Base-by-base conservation (phyloP, 1,284 basidiomycete genomes). In the Abortiporus biennis region DNA sequence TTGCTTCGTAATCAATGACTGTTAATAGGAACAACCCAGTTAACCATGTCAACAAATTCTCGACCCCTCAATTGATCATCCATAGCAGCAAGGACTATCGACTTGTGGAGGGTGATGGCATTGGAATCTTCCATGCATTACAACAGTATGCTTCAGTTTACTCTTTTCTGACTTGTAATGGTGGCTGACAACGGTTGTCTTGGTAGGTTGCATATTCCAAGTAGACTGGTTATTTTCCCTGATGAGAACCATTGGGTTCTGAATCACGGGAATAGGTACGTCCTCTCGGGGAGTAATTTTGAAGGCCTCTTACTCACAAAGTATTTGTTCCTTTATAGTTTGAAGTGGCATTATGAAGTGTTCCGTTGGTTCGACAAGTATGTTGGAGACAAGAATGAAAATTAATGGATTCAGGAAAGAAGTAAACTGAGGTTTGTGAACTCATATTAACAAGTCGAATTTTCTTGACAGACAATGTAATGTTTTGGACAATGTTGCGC, bases 201-300 rank as follows among this genome's bases (percentile, higher is more conserved):
- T 15, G 5, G 15, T 46, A 90, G 90, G 52, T 76, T 72, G 39
- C 80, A 78, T 11, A 66, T 96, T 22, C 86, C 87, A 4, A 86
- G 80, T 48, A 78, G 93, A 38, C 72, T 96, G 38, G 76, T 96
- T 8, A 80, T 93, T 52, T 96, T 96, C 75, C 88, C 88, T 0
- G 83, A 91, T 54, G 93, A 96, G 68, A 95, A 95, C 55, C 92
- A 95, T 61, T 94, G 89, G 89, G 87, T 89, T 8, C 51, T 85
- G 46, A 76, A 86, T 44, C 81, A 82, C 48, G 80, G 80, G 40
- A 89, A 89, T 54, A 85, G 76, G 77, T 78, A 23, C 25, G 65
- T 39, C 33, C 33, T 17, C 9, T 12, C 12, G 9, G 33, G 9
- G 9, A 8, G 27, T 9, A 29, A 29, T 29, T 29, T n/a, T n/a